A percentile compares a stretch with the other conserved stretches of the same genome.
phyloP scores from a whole-genome alignment of 23 red algal species.

The Gracilaria caudata region DNA sequence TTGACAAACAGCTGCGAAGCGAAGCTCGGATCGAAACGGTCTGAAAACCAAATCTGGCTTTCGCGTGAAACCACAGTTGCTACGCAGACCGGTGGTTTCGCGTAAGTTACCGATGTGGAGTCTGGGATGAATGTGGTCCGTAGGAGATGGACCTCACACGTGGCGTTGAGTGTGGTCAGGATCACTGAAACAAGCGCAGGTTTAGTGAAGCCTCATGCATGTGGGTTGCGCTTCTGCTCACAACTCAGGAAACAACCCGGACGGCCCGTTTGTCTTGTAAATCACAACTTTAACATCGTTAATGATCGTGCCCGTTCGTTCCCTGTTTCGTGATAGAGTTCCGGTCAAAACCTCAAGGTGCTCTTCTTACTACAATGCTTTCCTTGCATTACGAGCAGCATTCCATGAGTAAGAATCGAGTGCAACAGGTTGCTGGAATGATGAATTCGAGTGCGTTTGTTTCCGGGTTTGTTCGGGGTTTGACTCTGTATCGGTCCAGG shows the following conservation, averaged over 20 bases:
- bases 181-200: too few relatives aligned
- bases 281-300: slow-evolving; percentile 2
- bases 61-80: too few relatives aligned
- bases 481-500: neutral
- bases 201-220: too few relatives aligned
- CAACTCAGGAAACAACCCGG: neutral
- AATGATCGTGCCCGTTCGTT: neutral
- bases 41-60: neutral
- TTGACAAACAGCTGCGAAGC: neutral
- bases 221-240: neutral
- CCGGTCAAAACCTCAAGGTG: neutral
- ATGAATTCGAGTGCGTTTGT: slow-evolving; percentile 16
- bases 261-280: neutral
- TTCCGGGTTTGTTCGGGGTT: neutral
- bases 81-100: too few relatives aligned
- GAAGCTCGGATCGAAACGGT: neutral
- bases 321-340: neutral
- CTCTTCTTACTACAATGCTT: too few relatives aligned
- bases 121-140: neutral
- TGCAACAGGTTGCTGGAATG: neutral
- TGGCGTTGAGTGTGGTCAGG: slow-evolving; percentile 8
- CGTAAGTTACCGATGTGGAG: too few relatives aligned
- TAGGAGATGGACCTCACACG: slow-evolving; percentile 13
- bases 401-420: neutral
- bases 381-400: too few relatives aligned